phyloP scores from a whole-genome alignment of 495 filamentous ascomycete species.

The Arthonia radiata region DNA sequence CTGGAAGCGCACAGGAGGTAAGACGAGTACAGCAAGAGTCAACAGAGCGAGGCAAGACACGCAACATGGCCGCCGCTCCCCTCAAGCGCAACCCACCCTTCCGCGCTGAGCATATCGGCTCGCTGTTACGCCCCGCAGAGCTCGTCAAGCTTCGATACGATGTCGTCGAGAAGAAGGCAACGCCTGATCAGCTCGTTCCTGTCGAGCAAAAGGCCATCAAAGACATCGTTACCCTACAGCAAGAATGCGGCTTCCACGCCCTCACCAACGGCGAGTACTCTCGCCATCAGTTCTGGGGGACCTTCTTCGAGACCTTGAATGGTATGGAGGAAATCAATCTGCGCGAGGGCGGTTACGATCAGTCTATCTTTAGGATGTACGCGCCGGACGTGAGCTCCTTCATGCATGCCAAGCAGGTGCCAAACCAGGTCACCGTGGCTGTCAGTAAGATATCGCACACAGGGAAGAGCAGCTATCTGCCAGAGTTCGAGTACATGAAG shows the following conservation, averaged over 20 bases:
- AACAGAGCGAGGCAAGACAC: no score
- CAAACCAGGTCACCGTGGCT: no score
- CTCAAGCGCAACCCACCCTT: slow-evolving; percentile 39
- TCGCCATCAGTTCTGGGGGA: slow-evolving; percentile 8
- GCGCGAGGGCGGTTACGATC: no score
- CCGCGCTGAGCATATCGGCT: slow-evolving; percentile 66
- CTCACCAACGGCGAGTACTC: slow-evolving; percentile 55
- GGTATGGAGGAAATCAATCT: slow-evolving; percentile 3
- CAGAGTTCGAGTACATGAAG: slow-evolving; percentile 47
- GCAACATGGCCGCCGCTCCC: no score
- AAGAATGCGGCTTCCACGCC: slow-evolving; percentile 37
- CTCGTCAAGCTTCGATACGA: slow-evolving; percentile 36
- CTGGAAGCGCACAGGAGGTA: no score
- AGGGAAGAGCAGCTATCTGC: slow-evolving; percentile 28
- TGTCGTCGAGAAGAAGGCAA: slow-evolving; percentile 11
- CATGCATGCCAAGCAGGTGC: no score
- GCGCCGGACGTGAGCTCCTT: slow-evolving; percentile 70
- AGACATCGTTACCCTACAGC: slow-evolving; percentile 38
- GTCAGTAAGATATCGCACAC: slow-evolving; percentile 48
- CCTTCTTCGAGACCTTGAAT: slow-evolving; percentile 6
- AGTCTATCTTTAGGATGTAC: slow-evolving; percentile 43
- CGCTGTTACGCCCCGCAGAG: slow-evolving; percentile 44
- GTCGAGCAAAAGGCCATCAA: slow-evolving; percentile 40
- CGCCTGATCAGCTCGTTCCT: slow-evolving; percentile 14
- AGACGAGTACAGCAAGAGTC: no score